Evolutionary conservation across 768 basidiomycete genomes (phyloP).

Genomic region (Suillus discolor): DNA sequence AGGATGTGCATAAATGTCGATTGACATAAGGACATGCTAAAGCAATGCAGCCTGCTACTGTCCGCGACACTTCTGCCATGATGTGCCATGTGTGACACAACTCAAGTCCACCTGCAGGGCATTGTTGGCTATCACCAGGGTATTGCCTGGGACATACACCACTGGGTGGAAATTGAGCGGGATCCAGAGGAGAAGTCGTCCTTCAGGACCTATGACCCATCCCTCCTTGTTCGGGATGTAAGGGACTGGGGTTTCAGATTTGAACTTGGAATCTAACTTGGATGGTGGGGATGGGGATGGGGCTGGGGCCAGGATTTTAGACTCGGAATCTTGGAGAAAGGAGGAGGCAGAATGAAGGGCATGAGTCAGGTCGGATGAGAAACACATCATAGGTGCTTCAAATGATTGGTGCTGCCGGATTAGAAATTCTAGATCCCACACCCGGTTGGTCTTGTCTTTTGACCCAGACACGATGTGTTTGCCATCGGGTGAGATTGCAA

Average conservation of each 20-base stretch:
- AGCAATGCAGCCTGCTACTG: too few relatives aligned
- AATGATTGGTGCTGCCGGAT: too few relatives aligned
- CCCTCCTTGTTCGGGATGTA: not conserved
- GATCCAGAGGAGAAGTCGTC: constrained; percentile 3
- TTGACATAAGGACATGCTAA: not conserved
- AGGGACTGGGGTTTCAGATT: not conserved
- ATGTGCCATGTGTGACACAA: not conserved
- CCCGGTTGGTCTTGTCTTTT: too few relatives aligned
- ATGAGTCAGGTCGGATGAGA: too few relatives aligned
- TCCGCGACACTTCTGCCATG: not conserved
- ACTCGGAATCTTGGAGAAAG: too few relatives aligned
- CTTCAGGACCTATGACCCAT: not conserved
- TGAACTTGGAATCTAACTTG: too few relatives aligned
- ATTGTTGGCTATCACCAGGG: not conserved
- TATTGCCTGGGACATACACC: not conserved
- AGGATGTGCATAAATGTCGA: not conserved
- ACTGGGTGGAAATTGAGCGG: not conserved
- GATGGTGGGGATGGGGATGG: too few relatives aligned
- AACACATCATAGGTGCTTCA: too few relatives aligned
- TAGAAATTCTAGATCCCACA: not conserved
- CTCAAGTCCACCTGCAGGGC: constrained; percentile 2
- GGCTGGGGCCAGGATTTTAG: too few relatives aligned
- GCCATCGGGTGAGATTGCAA: too few relatives aligned
- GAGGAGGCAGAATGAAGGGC: too few relatives aligned
- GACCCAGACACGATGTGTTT: too few relatives aligned